Evolutionary conservation across 495 filamentous ascomycete species (phyloP).

Genomic region (Lophium mytilinum): DNA sequence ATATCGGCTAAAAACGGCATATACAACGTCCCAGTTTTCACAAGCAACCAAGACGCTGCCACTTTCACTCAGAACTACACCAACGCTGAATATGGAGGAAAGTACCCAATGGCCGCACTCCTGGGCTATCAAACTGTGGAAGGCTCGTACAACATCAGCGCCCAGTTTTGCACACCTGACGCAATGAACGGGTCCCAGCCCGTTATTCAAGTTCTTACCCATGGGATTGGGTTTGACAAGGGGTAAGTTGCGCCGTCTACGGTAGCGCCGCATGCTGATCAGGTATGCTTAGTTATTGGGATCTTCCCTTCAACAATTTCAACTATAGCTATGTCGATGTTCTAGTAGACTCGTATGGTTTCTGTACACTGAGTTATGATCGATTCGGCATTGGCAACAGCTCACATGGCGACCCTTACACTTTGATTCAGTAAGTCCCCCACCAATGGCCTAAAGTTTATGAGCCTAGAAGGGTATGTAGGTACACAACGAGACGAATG

Average conservation of each 20-base stretch:
- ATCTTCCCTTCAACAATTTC: slow-evolving; percentile 42
- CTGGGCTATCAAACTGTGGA: slow-evolving; percentile 32
- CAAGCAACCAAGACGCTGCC: slow-evolving; percentile 30
- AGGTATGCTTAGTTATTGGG: slow-evolving; percentile 45
- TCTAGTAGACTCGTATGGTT: slow-evolving; percentile 45
- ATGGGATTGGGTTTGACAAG: slow-evolving; percentile 55
- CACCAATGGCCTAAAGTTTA: neutral
- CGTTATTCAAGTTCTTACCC: slow-evolving; percentile 50
- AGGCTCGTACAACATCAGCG: slow-evolving; percentile 42
- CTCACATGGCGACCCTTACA: slow-evolving; percentile 46
- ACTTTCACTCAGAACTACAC: slow-evolving; percentile 34
- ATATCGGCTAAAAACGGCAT: slow-evolving; percentile 28
- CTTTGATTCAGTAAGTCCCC: slow-evolving; percentile 39
- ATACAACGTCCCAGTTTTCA: slow-evolving; percentile 23
- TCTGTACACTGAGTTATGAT: slow-evolving; percentile 49
- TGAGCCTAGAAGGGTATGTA: too few relatives aligned
- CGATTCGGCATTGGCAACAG: slow-evolving; percentile 52
- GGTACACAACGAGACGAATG: neutral
- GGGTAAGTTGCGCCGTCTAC: slow-evolving; percentile 23
- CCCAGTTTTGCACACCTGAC: slow-evolving; percentile 41
- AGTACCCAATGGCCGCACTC: neutral
- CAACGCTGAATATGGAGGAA: neutral
- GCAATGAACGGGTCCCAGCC: slow-evolving; percentile 20
- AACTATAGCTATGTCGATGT: slow-evolving; percentile 36
- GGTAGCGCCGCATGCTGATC: neutral